phyloP scores from a whole-genome alignment of 1,284 basidiomycete species.

The Malassezia slooffiae region DNA sequence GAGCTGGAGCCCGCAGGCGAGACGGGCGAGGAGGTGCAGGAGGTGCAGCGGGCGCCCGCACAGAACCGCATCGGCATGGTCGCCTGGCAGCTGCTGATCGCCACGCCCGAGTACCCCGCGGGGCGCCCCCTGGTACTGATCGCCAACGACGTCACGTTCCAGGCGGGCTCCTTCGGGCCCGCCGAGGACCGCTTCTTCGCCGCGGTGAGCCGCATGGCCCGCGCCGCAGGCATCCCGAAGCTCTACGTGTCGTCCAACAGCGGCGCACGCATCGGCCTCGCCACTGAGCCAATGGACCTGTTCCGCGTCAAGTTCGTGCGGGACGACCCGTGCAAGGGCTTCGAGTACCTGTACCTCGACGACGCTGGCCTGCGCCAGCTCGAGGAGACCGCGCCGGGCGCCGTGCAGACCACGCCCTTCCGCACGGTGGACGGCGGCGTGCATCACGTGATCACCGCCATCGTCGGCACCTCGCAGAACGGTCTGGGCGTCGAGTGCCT shows the following conservation, averaged over 20 bases:
- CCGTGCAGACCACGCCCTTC: constrained; percentile 65
- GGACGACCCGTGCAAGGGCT: constrained; percentile 76
- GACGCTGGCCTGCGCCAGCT: constrained; percentile 52
- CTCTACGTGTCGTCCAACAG: constrained; percentile 98
- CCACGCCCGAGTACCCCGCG: constrained; percentile 82
- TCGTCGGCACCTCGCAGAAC: constrained; percentile 80
- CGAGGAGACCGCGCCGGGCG: constrained; percentile 51
- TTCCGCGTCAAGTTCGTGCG: constrained; percentile 90
- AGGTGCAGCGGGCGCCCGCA: constrained; percentile 81
- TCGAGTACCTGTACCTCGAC: constrained; percentile 84
- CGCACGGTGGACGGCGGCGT: constrained; percentile 73
- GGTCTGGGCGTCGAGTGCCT: constrained; percentile 97
- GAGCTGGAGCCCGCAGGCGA: constrained; percentile 84
- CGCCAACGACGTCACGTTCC: constrained; percentile 97
- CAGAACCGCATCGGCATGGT: constrained; percentile 97
- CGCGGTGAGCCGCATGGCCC: constrained; percentile 84
- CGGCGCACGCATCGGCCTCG: constrained; percentile 88
- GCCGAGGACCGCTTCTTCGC: constrained; percentile 92
- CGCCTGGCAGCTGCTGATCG: constrained; percentile 86
- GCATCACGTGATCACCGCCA: constrained; percentile 86
- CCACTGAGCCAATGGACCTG: constrained; percentile 76
- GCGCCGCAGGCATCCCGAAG: constrained; percentile 73
- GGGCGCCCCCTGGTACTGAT: constrained; percentile 81
- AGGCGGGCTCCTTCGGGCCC: constrained; percentile 96
- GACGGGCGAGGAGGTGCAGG: constrained; percentile 71